These are phyloP conservation scores for Phytophthora brassicae DNA, from an alignment of 352 stramenopile genomes.

Conservation along the genomic window DNA sequence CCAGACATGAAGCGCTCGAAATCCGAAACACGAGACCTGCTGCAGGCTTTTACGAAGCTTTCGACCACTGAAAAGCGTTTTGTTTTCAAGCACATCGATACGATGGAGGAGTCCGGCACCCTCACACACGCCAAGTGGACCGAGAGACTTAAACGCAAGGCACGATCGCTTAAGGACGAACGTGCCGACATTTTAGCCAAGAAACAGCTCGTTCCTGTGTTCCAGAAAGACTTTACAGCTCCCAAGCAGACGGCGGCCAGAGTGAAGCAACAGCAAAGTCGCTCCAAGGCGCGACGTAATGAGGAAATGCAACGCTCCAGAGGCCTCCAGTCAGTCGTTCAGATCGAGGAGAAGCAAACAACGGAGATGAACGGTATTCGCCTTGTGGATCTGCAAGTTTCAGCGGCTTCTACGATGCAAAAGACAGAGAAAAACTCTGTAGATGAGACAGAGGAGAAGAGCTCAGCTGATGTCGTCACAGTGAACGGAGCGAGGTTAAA, in stretches of 20 bases:
- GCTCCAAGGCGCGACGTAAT: constrained; percentile 52
- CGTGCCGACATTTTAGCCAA: constrained; percentile 43
- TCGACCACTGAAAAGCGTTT: constrained; percentile 71
- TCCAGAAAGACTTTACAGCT: constrained; percentile 34
- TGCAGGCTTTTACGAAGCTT: constrained; percentile 63
- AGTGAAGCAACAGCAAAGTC: constrained; percentile 59
- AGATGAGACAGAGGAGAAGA: constrained; percentile 11
- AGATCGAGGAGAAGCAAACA: constrained; percentile 68
- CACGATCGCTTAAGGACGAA: constrained; percentile 59
- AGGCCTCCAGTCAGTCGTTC: constrained; percentile 36
- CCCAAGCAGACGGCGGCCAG: constrained; percentile 35
- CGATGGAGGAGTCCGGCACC: constrained; percentile 55
- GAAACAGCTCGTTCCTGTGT: constrained; percentile 28
- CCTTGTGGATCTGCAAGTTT: constrained; percentile 62
- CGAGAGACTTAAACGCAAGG: constrained; percentile 68
- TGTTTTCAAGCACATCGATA: constrained; percentile 86
- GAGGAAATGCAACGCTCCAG: constrained; percentile 55
- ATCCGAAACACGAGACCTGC: constrained; percentile 29
- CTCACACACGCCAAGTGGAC: constrained; percentile 55
- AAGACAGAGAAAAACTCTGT: not conserved
- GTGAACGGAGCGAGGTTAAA: constrained; percentile 59
- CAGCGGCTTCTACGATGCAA: constrained; percentile 1
- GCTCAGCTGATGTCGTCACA: constrained; percentile 31
- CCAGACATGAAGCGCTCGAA: constrained; percentile 27
- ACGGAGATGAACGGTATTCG: constrained; percentile 60